A percentile compares a stretch with the other conserved stretches of the same genome.
phyloP scores from a whole-genome alignment of 805 yeast genomes.

The Zygosaccharomyces lentus region DNA sequence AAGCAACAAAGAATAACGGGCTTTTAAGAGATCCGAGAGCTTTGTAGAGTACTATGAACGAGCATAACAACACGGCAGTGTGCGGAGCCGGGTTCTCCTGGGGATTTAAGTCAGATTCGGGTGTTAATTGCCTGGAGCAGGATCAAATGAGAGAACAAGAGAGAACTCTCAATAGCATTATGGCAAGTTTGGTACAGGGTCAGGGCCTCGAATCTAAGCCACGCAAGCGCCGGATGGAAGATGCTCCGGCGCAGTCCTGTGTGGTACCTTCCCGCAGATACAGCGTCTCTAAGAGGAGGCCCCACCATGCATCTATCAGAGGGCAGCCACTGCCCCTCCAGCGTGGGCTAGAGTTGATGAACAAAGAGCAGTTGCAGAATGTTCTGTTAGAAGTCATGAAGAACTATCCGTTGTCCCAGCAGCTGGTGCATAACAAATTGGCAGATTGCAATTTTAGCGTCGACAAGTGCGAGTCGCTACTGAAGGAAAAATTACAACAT shows the following conservation, averaged over 20 bases:
- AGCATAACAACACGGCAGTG: conserved; percentile 6
- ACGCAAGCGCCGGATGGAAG: conserved; percentile 3
- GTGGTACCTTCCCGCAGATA: conserved; percentile 5
- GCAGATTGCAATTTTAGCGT: conserved; percentile 19
- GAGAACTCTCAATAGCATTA: conserved; percentile 3
- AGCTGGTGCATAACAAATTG: conserved; percentile 15
- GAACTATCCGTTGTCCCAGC: conserved; percentile 27
- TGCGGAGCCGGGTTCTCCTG: conserved; percentile 15
- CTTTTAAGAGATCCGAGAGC: not conserved
- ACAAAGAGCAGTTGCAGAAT: conserved; percentile 26
- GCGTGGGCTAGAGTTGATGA: conserved; percentile 34
- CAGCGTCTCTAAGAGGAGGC: conserved; percentile 18
- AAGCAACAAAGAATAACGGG: not conserved
- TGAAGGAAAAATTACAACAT: conserved; percentile 24
- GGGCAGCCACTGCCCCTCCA: conserved; percentile 33
- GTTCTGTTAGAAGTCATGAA: conserved; percentile 23
- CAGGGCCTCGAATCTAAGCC: not conserved
- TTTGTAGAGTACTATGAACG: not conserved
- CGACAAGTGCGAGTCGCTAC: conserved; percentile 21
- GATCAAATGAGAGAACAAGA: conserved; percentile 4
- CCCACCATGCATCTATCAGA: conserved; percentile 19
- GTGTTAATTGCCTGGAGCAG: conserved; percentile 6
- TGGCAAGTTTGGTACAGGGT: conserved; percentile 1
- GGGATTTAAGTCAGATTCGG: conserved; percentile 14
- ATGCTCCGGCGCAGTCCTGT: conserved; percentile 5